Evolutionary conservation across 2,329 filamentous ascomycete species (phyloP), one percentile per base, ranked within the genome.

Genomic region (Nothomitra cinnamomea): DNA sequence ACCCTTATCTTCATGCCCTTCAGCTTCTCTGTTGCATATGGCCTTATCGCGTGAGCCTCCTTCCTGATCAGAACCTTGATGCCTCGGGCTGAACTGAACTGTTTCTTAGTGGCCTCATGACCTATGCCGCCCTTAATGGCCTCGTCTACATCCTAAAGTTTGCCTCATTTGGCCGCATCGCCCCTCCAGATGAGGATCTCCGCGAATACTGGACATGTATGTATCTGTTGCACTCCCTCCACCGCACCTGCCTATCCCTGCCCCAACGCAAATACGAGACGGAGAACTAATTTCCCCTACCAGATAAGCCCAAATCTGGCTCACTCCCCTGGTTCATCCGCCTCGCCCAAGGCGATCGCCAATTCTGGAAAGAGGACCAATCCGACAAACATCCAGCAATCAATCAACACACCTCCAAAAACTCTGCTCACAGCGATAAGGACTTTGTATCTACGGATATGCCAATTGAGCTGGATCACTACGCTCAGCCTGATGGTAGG

Each of bases 1-100:
- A 88, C 85, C 51, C 83, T 94, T 57, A 79, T 82, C 55, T 70
- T 89, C 56, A 94, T 94, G 87, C 87, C 87, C 0, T 92, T 94
- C 68, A 88, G 85, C 1, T 94, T 92, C 71, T 86, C 81, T 41
- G 92, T 94, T 62, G 85, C 87, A 12, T 85, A 94, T 62, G 87
- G 87, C 48, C 73, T 94, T 15, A 94, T 94, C 60, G 85, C 43
- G 43, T 48, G 22, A 28, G 43, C 13, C 2, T 22, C 12, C 10
- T 5, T 5, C 3, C 6, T 21, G n/a, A 13, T 10, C n/a, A 25
- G 25, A 22, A 28, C 5, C 4, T 32, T 5, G 4, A 25, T 13
- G 21, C 10, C 10, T n/a, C n/a, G n/a, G n/a, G n/a, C n/a, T 6
- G 10, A 6, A 2, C 19, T 25, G 28, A 25, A 15, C 25, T 12